A percentile compares a stretch with the other conserved stretches of the same genome.
Evolutionary conservation across 2,329 filamentous ascomycete species (phyloP).

Genomic region (Epichloe typhina): DNA sequence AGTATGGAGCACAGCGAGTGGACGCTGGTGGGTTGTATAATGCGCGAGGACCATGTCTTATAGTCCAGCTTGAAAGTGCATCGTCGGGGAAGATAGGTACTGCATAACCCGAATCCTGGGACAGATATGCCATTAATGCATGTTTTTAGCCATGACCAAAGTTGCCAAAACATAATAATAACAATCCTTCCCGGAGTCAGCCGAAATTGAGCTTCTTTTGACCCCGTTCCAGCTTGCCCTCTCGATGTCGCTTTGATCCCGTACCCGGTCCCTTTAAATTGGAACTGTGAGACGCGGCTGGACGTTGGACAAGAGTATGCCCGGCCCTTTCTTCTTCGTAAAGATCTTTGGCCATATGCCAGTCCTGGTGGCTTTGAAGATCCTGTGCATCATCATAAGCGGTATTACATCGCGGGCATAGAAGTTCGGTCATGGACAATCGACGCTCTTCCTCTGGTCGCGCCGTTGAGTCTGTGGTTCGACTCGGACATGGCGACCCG

Average conservation of each 20-base stretch:
- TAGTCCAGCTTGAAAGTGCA: neutral
- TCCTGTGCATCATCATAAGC: conserved; percentile 43
- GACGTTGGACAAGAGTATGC: conserved; percentile 28
- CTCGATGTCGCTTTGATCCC: conserved; percentile 27
- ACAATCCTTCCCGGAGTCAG: conserved; percentile 18
- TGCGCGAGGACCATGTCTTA: neutral
- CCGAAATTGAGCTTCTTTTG: conserved; percentile 50
- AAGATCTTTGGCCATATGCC: conserved; percentile 85
- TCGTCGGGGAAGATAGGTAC: neutral
- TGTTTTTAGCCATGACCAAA: neutral
- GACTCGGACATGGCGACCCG: neutral
- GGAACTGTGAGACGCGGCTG: conserved; percentile 18
- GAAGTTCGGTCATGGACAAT: conserved; percentile 12
- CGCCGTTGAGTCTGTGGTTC: neutral
- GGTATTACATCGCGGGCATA: conserved; percentile 54
- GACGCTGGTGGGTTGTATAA: neutral
- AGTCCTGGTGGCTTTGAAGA: conserved; percentile 71
- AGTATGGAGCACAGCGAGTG: neutral
- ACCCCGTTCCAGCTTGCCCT: conserved; percentile 37
- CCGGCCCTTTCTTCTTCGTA: conserved; percentile 48
- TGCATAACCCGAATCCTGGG: neutral
- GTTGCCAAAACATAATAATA: neutral
- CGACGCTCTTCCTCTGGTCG: neutral
- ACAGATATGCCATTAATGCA: neutral
- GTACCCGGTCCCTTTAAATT: conserved; percentile 19